These are phyloP conservation scores for Cladosporium sp. DNA, from an alignment of 2,329 filamentous ascomycete species.

Conservation along the genomic window DNA sequence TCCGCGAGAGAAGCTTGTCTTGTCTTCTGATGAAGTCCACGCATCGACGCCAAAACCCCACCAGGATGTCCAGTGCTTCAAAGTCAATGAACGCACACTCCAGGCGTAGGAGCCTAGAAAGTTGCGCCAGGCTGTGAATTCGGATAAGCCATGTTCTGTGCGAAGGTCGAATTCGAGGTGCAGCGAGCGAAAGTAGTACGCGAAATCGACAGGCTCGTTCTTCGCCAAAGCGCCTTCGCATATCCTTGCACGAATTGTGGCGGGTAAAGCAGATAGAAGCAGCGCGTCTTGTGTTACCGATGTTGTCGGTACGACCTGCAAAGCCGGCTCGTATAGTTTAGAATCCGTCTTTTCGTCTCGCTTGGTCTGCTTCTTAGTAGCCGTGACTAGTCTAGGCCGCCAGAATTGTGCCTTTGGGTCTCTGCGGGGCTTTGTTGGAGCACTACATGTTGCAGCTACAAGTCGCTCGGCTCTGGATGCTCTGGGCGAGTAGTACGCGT, in stretches of 20 bases:
- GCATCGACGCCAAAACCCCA: conserved; percentile 4
- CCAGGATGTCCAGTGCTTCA: conserved; percentile 16
- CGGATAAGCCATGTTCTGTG: not conserved
- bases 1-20: conserved; percentile 1
- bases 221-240: not conserved
- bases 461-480: not conserved
- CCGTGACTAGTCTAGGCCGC: not conserved
- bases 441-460: not conserved
- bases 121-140: not conserved
- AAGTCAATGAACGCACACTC: not conserved
- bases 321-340: not conserved
- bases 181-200: not conserved
- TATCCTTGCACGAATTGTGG: not conserved
- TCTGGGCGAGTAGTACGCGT: not conserved
- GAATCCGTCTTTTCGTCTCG: not conserved
- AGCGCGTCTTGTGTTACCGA: not conserved
- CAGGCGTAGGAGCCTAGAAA: not conserved
- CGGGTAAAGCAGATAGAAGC: not conserved
- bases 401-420: not conserved
- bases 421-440: not conserved
- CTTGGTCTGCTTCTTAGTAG: not conserved
- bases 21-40: not conserved
- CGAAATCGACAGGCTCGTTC: not conserved
- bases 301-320: not conserved
- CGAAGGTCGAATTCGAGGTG: conserved; percentile 13